Percentiles rank a stretch among this genome's conserved stretches.
Conservation (phyloP, 306 rosid genomes). For the Gynostemma pentaphyllum region DNA sequence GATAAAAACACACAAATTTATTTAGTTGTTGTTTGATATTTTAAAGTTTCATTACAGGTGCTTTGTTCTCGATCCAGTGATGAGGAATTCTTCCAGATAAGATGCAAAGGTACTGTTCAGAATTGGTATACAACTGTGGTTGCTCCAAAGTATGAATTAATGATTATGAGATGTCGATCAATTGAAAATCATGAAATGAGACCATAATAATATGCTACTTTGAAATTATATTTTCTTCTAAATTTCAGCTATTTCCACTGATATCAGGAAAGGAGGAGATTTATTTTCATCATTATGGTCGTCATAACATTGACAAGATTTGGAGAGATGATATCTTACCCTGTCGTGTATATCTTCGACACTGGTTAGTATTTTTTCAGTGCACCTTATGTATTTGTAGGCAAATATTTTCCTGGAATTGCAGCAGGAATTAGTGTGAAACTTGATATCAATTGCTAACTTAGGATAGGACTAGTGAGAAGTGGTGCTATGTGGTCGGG, state of each 20-base stretch:
- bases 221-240: neutral
- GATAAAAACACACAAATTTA: neutral
- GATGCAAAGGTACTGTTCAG: conserved; percentile 63
- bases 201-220: neutral
- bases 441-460: neutral
- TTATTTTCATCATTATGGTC: conserved; percentile 58
- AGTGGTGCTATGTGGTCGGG: neutral
- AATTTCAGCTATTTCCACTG: neutral
- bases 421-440: neutral
- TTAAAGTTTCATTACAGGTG: conserved; percentile 33
- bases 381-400: neutral
- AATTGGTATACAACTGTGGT: neutral
- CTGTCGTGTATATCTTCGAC: conserved; percentile 85
- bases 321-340: conserved; percentile 94
- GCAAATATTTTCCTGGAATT: neutral
- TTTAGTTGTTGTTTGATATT: neutral
- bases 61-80: conserved; percentile 84
- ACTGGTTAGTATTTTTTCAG: conserved; percentile 49
- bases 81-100: conserved; percentile 62
- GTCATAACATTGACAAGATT: conserved; percentile 61
- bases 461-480: neutral
- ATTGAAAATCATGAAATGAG: neutral
- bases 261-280: conserved; percentile 63
- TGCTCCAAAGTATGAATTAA: neutral
- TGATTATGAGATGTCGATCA: neutral